A percentile compares a stretch with the other conserved stretches of the same genome.
These are phyloP conservation scores for Lodderomyces oxycetoniae DNA, from an alignment of 1,139 yeast species.

Conservation along the genomic window DNA sequence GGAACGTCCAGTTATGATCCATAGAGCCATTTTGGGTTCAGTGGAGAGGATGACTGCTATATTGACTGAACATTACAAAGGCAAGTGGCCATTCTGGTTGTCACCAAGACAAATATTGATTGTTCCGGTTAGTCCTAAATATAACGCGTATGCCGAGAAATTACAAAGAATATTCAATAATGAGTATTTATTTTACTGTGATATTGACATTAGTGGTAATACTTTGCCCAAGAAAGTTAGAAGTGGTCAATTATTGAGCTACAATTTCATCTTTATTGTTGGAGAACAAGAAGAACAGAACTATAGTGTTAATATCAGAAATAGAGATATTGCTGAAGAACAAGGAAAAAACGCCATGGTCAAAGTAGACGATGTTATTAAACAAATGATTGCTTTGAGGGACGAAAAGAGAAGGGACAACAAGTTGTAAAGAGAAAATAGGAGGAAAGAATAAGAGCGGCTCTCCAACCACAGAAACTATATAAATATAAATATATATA, in stretches of 20 bases:
- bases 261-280: constrained; percentile 91
- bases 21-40: constrained; percentile 95
- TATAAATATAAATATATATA: no score
- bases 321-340: constrained; percentile 78
- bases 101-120: constrained; percentile 95
- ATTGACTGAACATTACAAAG: constrained; percentile 93
- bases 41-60: constrained; percentile 98
- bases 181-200: constrained; percentile 76
- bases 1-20: constrained; percentile 92
- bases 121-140: constrained; percentile 93
- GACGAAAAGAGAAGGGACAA: constrained; percentile 69
- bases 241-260: constrained; percentile 87
- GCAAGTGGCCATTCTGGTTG: constrained; percentile 99
- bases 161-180: constrained; percentile 63
- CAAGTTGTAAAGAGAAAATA: constrained; percentile 36
- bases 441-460: no score
- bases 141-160: constrained; percentile 79
- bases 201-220: constrained; percentile 88
- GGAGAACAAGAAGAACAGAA: constrained; percentile 87
- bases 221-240: constrained; percentile 95
- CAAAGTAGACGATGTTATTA: constrained; percentile 62
- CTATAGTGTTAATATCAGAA: constrained; percentile 82
- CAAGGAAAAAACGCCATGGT: constrained; percentile 89
- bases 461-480: no score
- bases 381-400: constrained; percentile 60